Evolutionary conservation across 345 rosid genomes (phyloP), one percentile per base, ranked within the genome.

Genomic region (Tarenaya hassleriana): DNA sequence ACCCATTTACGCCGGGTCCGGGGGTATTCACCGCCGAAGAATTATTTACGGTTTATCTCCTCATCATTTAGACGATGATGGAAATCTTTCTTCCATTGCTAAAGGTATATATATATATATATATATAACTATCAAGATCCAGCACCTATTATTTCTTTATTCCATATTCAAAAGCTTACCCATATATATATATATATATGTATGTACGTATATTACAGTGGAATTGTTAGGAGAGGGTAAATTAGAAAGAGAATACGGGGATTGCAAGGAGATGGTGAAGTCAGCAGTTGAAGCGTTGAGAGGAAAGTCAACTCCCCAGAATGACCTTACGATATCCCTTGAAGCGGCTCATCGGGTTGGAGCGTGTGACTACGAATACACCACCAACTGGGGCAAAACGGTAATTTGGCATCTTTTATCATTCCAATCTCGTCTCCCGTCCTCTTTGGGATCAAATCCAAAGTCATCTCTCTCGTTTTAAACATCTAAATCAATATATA

Each of bases 21-120:
- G 92, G 41, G 66, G 87, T 13, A 72, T 88, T 27, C 89, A 75
- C 15, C 72, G 77, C 41, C 62, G 85, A 58, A 71, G 77, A 76
- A 77, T 80, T 11, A 75, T 85, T 4, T 85, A 82, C 14, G 85
- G 87, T 10, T 29, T 64, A 1, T 56, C 68, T 44, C 70, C 82
- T 0, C 54, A 68, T 0, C 73, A 73, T 8, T 12, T 44, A 9
- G 58, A 55, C 29, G 27, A 31, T 8, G 21, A 58, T 47, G 68
- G 60, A 46, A 29, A 5, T 62, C 54, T 57, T 35, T 40, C 62
- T 27, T 63, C 58, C 9, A 7, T 21, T n/a, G 47, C 60, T 19
- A 56, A 33, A 41, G 39, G 67, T 68, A 56, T 37, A 5, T 24
- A 24, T n/a, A n/a, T n/a, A n/a, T n/a, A n/a, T n/a, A n/a, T n/a